phyloP scores from a whole-genome alignment of 306 rosid genomes.

The Castanea crenata region DNA sequence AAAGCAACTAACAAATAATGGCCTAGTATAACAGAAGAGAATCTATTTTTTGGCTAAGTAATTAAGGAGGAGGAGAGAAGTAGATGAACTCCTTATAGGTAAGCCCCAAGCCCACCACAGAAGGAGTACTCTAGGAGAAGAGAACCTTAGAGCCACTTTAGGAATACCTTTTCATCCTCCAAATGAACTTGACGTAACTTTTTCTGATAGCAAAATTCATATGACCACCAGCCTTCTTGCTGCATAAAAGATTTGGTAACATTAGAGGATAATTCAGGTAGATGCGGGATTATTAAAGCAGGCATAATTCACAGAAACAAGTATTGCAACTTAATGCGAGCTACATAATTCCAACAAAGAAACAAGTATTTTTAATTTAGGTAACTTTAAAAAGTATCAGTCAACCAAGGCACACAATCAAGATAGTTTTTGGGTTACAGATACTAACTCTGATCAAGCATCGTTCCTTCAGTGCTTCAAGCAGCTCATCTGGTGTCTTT shows the following conservation, averaged over 20 bases:
- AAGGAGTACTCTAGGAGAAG: background rate
- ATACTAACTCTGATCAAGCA: conserved; percentile 76
- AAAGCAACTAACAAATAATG: background rate
- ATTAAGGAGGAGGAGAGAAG: too few species aligned
- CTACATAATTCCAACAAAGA: background rate
- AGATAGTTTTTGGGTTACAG: conserved; percentile 9
- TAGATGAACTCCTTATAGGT: too few species aligned
- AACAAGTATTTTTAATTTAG: background rate
- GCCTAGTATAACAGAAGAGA: background rate
- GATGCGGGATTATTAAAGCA: background rate
- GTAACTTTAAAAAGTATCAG: background rate
- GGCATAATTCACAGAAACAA: background rate
- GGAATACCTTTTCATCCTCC: conserved; percentile 80
- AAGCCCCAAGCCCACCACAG: too few species aligned
- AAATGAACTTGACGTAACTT: conserved; percentile 73
- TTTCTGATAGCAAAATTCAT: conserved; percentile 90
- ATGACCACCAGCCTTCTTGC: conserved; percentile 99
- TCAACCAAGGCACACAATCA: background rate
- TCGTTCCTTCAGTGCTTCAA: conserved; percentile 71
- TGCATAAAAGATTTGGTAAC: conserved; percentile 41
- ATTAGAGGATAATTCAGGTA: conserved; percentile 19
- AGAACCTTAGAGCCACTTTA: conserved; percentile 12
- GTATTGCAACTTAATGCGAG: background rate
- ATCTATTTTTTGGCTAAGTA: background rate
- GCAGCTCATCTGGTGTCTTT: conserved; percentile 95